Evolutionary conservation across 257 asterid genomes (phyloP).

Genomic region (Plantago ovata): DNA sequence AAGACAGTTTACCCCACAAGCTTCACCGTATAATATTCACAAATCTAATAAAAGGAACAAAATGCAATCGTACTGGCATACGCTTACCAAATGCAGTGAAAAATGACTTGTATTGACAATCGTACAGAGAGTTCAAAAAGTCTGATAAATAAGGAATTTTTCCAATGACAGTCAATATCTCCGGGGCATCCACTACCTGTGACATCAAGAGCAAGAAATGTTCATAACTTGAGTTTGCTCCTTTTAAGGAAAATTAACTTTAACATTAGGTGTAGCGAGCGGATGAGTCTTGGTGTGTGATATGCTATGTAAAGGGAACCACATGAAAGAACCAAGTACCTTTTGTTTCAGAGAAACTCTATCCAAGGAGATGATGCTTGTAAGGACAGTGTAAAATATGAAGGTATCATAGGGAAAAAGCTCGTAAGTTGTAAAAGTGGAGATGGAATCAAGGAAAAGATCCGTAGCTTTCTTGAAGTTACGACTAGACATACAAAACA

Average conservation of each 20-base stretch:
- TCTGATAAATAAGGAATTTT: conserved; percentile 70
- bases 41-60: background rate
- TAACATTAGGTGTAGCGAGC: too few relatives aligned
- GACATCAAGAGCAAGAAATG: conserved; percentile 16
- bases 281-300: background rate
- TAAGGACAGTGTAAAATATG: conserved; percentile 81
- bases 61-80: background rate
- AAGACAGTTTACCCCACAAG: conserved; percentile 7
- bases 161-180: conserved; percentile 80
- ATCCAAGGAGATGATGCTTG: conserved; percentile 86
- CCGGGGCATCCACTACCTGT: conserved; percentile 97
- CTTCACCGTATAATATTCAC: background rate
- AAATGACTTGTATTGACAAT: conserved; percentile 79
- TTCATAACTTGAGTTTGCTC: conserved; percentile 5
- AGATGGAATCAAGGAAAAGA: conserved; percentile 93
- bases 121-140: conserved; percentile 74
- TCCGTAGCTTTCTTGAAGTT: conserved; percentile 87
- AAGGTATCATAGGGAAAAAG: conserved; percentile 83
- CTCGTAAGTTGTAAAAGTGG: conserved; percentile 98
- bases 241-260: background rate
- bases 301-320: background rate
- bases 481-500: conserved; percentile 94
- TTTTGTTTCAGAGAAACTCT: conserved; percentile 87
- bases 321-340: conserved; percentile 35
- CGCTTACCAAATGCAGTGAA: conserved; percentile 78